Percentiles rank a stretch among this genome's conserved stretches.
phyloP scores from a whole-genome alignment of 768 basidiomycete species.

The Pisolithus microcarpus region DNA sequence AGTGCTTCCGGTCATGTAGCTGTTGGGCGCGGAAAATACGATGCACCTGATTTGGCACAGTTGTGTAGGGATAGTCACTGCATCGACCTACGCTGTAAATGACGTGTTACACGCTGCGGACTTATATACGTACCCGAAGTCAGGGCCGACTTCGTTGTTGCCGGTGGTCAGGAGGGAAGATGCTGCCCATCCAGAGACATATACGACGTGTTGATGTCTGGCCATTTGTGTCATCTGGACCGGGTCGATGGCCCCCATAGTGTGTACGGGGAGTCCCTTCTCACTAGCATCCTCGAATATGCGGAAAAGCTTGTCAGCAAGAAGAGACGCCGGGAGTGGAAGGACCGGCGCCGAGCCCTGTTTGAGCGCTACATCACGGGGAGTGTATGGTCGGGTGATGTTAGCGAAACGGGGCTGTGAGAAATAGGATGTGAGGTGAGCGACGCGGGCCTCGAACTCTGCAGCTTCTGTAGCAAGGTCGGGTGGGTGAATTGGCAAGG shows the following conservation, averaged over 20 bases:
- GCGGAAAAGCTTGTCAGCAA: conserved; percentile 79
- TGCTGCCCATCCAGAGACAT: conserved; percentile 90
- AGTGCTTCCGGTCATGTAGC: conserved; percentile 88
- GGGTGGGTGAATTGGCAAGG: conserved; percentile 54
- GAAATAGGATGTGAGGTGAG: conserved; percentile 68
- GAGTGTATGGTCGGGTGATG: conserved; percentile 74
- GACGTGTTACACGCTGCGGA: neutral
- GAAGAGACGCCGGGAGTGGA: conserved; percentile 67
- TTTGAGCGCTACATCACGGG: conserved; percentile 76
- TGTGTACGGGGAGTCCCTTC: conserved; percentile 69
- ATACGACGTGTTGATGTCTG: conserved; percentile 74
- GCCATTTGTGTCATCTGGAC: conserved; percentile 96
- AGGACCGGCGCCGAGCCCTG: conserved; percentile 81
- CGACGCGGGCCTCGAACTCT: conserved; percentile 54
- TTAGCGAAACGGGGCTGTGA: conserved; percentile 61
- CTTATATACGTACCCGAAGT: conserved; percentile 55
- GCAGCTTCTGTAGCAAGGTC: conserved; percentile 49
- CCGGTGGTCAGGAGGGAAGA: conserved; percentile 84
- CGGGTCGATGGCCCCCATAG: conserved; percentile 91
- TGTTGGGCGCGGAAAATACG: conserved; percentile 88
- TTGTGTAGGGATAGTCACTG: conserved; percentile 93
- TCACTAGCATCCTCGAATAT: conserved; percentile 56
- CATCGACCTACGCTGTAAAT: conserved; percentile 1
- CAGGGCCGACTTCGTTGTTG: conserved; percentile 88
- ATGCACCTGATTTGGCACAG: conserved; percentile 93